Conservation (phyloP, 192 early-diverging fungal genomes). For the Phycomyces blakesleeanus region DNA sequence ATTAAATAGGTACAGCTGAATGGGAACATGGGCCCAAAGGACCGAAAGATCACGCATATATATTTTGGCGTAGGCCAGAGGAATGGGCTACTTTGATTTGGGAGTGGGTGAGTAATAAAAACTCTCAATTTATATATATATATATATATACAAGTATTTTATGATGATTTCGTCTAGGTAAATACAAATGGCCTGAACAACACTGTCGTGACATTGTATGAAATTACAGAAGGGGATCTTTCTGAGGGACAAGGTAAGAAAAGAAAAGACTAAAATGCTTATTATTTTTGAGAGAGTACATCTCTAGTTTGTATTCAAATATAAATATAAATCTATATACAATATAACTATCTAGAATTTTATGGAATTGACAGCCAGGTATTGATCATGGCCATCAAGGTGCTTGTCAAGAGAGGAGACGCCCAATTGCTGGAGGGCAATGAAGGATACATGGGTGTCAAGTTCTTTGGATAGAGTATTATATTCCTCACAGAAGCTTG, state of each 20-base stretch:
- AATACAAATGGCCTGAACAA: conserved; percentile 70
- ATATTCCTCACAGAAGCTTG: neutral
- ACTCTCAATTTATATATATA: no score
- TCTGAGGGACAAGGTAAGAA: conserved; percentile 66
- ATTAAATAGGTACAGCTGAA: conserved; percentile 46
- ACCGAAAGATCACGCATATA: conserved; percentile 52
- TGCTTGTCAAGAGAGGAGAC: conserved; percentile 76
- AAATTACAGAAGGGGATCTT: conserved; percentile 83
- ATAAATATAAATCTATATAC: no score
- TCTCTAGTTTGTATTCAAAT: conserved; percentile 4
- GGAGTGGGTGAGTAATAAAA: conserved; percentile 76
- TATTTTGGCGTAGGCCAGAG: conserved; percentile 88
- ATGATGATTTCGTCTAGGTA: conserved; percentile 45
- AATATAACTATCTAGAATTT: conserved; percentile 75
- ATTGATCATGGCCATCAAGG: conserved; percentile 73
- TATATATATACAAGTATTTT: neutral
- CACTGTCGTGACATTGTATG: conserved; percentile 83
- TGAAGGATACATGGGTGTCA: conserved; percentile 78
- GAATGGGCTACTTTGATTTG: conserved; percentile 84
- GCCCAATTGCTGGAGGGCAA: conserved; percentile 76
- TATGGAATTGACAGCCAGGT: conserved; percentile 66
- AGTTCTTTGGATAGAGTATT: conserved; percentile 60
- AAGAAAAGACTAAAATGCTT: no score
- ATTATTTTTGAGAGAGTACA: no score
- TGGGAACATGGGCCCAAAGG: conserved; percentile 48